Evolutionary conservation across 257 asterid genomes (phyloP).

Genomic region (Solanum acaule): DNA sequence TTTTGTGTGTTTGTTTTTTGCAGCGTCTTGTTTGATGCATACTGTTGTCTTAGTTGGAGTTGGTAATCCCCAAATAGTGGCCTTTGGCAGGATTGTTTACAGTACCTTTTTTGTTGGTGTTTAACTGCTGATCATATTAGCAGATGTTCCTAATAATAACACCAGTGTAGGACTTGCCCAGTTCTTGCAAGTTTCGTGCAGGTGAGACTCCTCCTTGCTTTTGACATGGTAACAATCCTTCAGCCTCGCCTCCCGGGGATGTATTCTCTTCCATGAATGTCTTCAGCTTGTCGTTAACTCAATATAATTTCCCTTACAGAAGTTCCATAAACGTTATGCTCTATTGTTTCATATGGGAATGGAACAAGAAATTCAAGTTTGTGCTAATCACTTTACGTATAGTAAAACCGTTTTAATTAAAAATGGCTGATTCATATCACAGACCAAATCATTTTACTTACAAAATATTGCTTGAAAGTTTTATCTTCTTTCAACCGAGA

Average conservation of each 20-base stretch:
- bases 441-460: not conserved
- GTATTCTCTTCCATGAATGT: not conserved
- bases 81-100: not conserved
- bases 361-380: not conserved
- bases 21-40: not conserved
- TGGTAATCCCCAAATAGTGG: not conserved
- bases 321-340: not conserved
- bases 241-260: slow-evolving; percentile 48
- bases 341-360: not conserved
- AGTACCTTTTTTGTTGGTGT: not conserved
- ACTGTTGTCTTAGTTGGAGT: not conserved
- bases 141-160: not conserved
- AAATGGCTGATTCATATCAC: not conserved
- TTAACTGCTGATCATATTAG: not conserved
- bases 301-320: not conserved
- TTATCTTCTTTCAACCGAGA: not conserved
- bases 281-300: not conserved
- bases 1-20: not conserved
- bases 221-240: slow-evolving; percentile 50
- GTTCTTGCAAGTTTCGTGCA: not conserved
- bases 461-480: not conserved
- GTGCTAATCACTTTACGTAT: not conserved
- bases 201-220: slow-evolving; percentile 47
- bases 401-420: not conserved
- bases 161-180: not conserved